phyloP scores from a whole-genome alignment of 2,329 filamentous ascomycete species.

The Diaporthe destruens region DNA sequence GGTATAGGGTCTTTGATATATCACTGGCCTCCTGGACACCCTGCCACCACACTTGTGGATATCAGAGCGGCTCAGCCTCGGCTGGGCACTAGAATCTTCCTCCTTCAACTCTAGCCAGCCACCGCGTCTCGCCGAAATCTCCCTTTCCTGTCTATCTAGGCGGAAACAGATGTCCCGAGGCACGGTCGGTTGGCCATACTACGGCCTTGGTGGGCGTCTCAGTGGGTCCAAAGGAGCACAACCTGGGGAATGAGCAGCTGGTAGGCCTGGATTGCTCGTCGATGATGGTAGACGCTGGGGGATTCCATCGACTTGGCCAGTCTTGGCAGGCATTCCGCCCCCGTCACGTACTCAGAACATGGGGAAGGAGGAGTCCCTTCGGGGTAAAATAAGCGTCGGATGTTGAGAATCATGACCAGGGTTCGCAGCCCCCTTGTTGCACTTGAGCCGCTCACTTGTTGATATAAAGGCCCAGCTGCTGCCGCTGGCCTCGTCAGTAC shows the following conservation, averaged over 20 bases:
- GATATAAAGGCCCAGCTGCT: constrained; percentile 26
- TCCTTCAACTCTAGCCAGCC: constrained; percentile 16
- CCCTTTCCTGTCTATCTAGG: background rate
- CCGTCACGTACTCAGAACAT: constrained; percentile 10
- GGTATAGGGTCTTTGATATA: background rate
- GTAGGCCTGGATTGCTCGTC: background rate
- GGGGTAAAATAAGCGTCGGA: constrained; percentile 31
- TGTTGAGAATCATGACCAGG: constrained; percentile 20
- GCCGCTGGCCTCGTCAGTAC: background rate
- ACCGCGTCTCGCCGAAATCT: constrained; percentile 18
- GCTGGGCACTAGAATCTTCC: background rate
- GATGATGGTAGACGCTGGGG: constrained; percentile 9
- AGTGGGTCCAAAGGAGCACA: constrained; percentile 32
- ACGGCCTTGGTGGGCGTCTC: background rate
- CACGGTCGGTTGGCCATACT: background rate
- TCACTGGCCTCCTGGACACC: background rate
- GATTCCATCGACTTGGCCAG: constrained; percentile 5
- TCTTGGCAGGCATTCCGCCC: constrained; percentile 21
- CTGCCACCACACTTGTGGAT: constrained; percentile 30
- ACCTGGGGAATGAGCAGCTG: constrained; percentile 13
- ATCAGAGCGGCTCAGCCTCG: constrained; percentile 17
- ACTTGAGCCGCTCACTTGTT: constrained; percentile 1
- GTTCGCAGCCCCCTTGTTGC: constrained; percentile 2
- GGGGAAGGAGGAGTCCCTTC: constrained; percentile 35
- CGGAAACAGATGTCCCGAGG: constrained; percentile 18